These are phyloP conservation scores for Agrocybe praecox DNA, from an alignment of 768 basidiomycete species.

Conservation along the genomic window DNA sequence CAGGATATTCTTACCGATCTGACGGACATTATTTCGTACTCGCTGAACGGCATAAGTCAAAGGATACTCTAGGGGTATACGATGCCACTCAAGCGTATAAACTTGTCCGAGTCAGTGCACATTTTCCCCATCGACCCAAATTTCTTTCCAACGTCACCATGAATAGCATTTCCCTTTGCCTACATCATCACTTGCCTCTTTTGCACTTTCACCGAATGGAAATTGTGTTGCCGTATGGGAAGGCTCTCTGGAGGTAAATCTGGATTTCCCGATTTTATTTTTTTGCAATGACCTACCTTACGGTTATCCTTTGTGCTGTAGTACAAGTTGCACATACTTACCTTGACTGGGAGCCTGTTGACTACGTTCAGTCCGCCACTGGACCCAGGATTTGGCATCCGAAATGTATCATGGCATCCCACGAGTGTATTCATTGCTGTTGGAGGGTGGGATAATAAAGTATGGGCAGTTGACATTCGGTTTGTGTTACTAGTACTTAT, in stretches of 20 bases:
- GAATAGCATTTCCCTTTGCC: constrained; percentile 81
- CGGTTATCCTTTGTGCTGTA: constrained; percentile 25
- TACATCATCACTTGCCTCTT: constrained; percentile 69
- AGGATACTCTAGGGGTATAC: constrained; percentile 86
- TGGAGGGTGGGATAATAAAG: constrained; percentile 90
- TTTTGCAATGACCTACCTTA: not conserved
- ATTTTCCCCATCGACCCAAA: not conserved
- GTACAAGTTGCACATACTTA: constrained; percentile 78
- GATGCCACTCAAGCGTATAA: constrained; percentile 72
- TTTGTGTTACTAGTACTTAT: constrained; percentile 5
- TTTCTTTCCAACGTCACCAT: not conserved
- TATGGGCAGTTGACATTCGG: constrained; percentile 26
- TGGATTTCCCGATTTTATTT: not conserved
- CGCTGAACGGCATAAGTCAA: constrained; percentile 89
- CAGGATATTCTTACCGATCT: constrained; percentile 77
- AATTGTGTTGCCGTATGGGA: constrained; percentile 83
- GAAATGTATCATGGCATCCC: constrained; percentile 84
- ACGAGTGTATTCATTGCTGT: constrained; percentile 80
- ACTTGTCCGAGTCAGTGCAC: constrained; percentile 62
- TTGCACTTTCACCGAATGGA: constrained; percentile 78
- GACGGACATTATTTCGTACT: constrained; percentile 86
- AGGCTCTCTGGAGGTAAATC: constrained; percentile 73
- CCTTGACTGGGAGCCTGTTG: constrained; percentile 63
- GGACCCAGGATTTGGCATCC: constrained; percentile 85
- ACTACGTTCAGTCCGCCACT: constrained; percentile 70